Evolutionary conservation across 108 stramenopile species (phyloP).

Genomic region (Aureococcus anophagefferens): DNA sequence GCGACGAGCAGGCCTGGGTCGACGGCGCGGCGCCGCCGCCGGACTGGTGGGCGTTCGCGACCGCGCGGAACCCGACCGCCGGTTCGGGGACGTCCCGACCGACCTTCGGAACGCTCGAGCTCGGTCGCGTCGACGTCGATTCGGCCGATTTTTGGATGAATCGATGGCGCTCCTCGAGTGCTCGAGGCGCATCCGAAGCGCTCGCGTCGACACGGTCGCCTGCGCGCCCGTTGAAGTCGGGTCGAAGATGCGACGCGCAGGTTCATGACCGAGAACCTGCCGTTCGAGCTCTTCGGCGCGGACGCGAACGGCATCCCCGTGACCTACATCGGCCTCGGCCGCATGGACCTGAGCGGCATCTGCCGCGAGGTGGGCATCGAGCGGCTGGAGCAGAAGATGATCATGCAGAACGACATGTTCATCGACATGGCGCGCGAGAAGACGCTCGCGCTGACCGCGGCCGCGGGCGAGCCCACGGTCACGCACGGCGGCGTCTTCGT

Average conservation of each 20-base stretch:
- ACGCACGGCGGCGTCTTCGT: not conserved
- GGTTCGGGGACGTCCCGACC: no score
- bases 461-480: not conserved
- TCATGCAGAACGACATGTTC: not conserved
- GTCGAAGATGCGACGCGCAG: no score
- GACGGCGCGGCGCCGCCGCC: not conserved
- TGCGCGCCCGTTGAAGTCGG: no score
- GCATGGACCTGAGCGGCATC: not conserved
- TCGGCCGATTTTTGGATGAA: no score
- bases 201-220: no score
- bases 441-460: not conserved
- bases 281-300: not conserved
- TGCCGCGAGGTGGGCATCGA: not conserved
- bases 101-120: no score
- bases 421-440: not conserved
- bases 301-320: not conserved
- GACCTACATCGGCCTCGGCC: not conserved
- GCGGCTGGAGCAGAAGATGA: not conserved
- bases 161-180: no score
- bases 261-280: not conserved
- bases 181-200: no score
- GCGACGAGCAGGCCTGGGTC: not conserved
- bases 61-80: no score
- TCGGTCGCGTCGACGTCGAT: no score
- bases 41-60: not conserved